A percentile compares a stretch with the other conserved stretches of the same genome.
These are phyloP conservation scores for Musa beccarii DNA, from an alignment of 176 grass and related monocot genomes.

Conservation along the genomic window DNA sequence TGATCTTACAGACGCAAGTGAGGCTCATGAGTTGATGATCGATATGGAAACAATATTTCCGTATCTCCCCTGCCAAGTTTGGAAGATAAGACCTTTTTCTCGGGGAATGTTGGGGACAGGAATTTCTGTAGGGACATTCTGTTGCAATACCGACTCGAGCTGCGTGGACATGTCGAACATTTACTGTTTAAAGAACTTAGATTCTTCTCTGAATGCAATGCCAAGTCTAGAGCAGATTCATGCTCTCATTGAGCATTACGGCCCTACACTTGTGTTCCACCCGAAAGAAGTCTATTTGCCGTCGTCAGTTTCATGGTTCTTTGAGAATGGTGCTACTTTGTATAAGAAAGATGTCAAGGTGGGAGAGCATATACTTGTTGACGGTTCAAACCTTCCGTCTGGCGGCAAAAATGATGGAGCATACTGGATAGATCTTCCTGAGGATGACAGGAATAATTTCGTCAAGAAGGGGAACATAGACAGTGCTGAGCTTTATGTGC, in stretches of 20 bases:
- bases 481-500: conserved; percentile 66
- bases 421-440: conserved; percentile 90
- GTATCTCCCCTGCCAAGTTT: conserved; percentile 47
- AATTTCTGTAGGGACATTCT: conserved; percentile 73
- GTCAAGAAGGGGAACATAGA: conserved; percentile 79
- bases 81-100: conserved; percentile 56
- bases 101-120: conserved; percentile 52
- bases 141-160: conserved; percentile 36
- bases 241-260: conserved; percentile 79
- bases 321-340: conserved; percentile 73
- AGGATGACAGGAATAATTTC: conserved; percentile 31
- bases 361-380: conserved; percentile 52
- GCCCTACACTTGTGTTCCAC: conserved; percentile 82
- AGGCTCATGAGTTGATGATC: conserved; percentile 41
- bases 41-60: conserved; percentile 34
- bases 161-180: neutral
- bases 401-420: conserved; percentile 74
- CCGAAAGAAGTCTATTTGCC: conserved; percentile 80
- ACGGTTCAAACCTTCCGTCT: conserved; percentile 60
- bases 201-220: conserved; percentile 54
- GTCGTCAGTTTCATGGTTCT: conserved; percentile 92
- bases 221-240: conserved; percentile 74
- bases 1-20: conserved; percentile 62
- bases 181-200: conserved; percentile 71
- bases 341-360: conserved; percentile 47